A percentile compares a stretch with the other conserved stretches of the same genome.
These are phyloP conservation scores for Scalesia atractyloides DNA, from an alignment of 129 eudicot genomes.

Conservation along the genomic window DNA sequence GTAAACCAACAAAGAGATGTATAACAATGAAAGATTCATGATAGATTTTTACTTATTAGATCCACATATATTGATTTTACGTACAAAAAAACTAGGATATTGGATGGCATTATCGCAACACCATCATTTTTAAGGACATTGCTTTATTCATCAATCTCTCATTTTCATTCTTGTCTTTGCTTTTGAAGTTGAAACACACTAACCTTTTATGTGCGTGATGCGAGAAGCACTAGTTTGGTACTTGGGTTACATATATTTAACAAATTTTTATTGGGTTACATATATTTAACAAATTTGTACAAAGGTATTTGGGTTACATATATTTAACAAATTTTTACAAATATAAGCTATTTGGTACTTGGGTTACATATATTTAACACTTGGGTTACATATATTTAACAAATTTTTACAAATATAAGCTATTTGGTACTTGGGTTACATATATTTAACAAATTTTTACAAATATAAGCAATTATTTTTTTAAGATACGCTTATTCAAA, in stretches of 20 bases:
- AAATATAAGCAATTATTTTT: too few species aligned
- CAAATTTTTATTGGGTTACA: neutral
- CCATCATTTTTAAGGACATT: conserved; percentile 21
- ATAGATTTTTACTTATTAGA: neutral
- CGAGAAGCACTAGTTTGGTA: neutral
- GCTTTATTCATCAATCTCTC: conserved; percentile 11
- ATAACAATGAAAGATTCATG: neutral
- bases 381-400: neutral
- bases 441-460: neutral
- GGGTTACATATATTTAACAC: neutral
- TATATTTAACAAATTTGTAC: too few species aligned
- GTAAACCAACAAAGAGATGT: neutral
- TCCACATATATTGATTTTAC: conserved; percentile 3
- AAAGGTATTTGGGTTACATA: neutral
- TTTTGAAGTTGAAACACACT: conserved; percentile 6
- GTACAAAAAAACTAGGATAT: neutral
- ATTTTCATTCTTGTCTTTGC: conserved; percentile 11
- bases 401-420: too few species aligned
- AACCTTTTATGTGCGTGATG: neutral
- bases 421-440: neutral
- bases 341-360: too few species aligned
- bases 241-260: neutral
- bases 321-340: too few species aligned
- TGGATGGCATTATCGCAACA: conserved; percentile 6
- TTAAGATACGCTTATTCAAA: neutral